Evolutionary conservation across 768 basidiomycete species (phyloP), one percentile per base, ranked within the genome.

Genomic region (Russula brevipes): DNA sequence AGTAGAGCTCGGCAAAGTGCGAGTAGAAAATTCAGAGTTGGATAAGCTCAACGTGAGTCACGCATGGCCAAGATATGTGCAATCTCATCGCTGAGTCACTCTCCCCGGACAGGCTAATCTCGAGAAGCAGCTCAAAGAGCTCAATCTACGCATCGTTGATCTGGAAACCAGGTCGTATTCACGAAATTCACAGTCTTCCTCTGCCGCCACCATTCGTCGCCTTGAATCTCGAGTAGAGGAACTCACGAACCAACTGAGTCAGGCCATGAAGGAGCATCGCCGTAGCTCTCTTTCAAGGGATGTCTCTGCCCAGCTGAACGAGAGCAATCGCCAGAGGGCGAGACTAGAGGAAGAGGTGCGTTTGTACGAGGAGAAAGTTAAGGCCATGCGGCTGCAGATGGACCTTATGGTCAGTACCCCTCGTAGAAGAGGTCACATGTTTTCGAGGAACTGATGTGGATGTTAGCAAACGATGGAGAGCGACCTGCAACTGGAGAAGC

Each of bases 91-190:
- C 16, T 65, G 57, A 9, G 30, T 42, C 17, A 44, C 33, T 9
- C 38, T 44, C 55, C 24, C 66, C 35, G 67, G 36, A 59, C 45
- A 94, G 92, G 89, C 89, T 11, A 84, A 80, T 65, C 78, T 94
- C 17, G 91, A 94, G 76, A 93, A 91, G 70, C 88, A 91, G 70
- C 79, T 89, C 70, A 92, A 91, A 70, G 92, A 93, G 56, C 75
- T 93, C 38, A 91, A 91, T 64, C 82, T 91, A 46, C 87, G 86
- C 45, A 85, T 94, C 59, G 85, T 90, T 9, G 91, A 93, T 69
- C 79, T 93, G 17, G 91, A 91, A 72, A 89, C 91, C 1, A 88
- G 80, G 69, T 86, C 89, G 5, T 85, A 91, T 65, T 73, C 84
- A 11, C 58, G 62, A 14, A 80, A 86, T 41, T 79, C 85, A 5